Evolutionary conservation across 2,329 filamentous ascomycete genomes (phyloP), one percentile per base, ranked within the genome.

Genomic region (Sporothrix mexicana): DNA sequence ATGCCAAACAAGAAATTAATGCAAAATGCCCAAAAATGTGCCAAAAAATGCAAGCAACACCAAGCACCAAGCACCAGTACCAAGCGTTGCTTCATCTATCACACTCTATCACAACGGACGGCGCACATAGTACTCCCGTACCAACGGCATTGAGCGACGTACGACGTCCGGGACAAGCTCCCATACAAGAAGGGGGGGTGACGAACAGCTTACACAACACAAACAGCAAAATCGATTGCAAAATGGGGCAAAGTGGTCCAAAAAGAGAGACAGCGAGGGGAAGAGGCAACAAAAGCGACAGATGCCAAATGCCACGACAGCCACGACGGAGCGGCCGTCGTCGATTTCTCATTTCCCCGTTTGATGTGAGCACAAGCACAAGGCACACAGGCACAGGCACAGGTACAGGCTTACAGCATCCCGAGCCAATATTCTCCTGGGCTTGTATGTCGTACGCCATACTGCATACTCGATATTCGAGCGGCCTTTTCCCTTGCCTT

Each of bases 121-220:
- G 61, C 61, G 61, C 41, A 64, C 61, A 66, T 47, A 66, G 61
- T 66, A 66, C 41, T 15, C 61, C 61, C 41, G n/a, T 66, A 66
- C 41, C 61, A 53, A 51, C 66, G 47, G 66, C 66, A 68, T 68
- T 68, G 66, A 51, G 23, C 66, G 47, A 55, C 47, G 66, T 68
- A 68, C 66, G 47, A 68, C 47, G 66, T 68, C 66, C 66, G 66
- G 47, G 47, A 36, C 25, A 53, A 17, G 6, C 47, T 45, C 41
- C 41, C 36, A 64, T 10, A 23, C 9, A 62, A 5, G 59, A 23
- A 23, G 15, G 10, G 30, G 1, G n/a, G 59, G 36, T 64, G 59
- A 64, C 41, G 59, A 45, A 47, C 61, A 47, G 61, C 41, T 47
- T 47, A 45, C 61, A 17, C 36, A 64, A 25, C 10, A 66, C 51